Evolutionary conservation across 225 moss, liverwort and hornwort genomes (phyloP), one percentile per base, ranked within the genome.

Genomic region (Marchantia polymorpha): DNA sequence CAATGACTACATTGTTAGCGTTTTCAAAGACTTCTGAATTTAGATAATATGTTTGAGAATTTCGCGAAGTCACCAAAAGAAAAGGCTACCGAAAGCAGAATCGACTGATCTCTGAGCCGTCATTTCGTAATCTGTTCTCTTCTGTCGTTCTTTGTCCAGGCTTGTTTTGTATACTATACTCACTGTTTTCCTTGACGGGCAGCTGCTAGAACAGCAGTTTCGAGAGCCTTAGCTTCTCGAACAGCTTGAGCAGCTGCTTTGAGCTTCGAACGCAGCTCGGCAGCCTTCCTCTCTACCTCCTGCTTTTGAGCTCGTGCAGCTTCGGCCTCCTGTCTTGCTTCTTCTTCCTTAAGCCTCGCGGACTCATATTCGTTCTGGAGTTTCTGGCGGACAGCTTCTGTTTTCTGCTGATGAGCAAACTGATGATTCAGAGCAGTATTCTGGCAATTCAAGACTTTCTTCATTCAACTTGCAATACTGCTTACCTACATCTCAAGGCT

Each of bases 181-280:
- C 58, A 91, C 91, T 77, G 81, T 66, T 82, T 85, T 76, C 86
- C 78, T 82, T 87, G 77, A 54, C 87, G 81, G 52, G 84, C 87
- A 81, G 89, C 91, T 67, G 63, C 64, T 25, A 73, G 81, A 12
- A 87, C 46, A 74, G 91, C 93, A 76, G 74, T 80, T 68, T 90
- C 91, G 47, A 93, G 83, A 80, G 89, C 89, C 83, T 91, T 91
- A 10, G 91, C 83, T 79, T 86, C 86, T n/a, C 75, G 88, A 9
- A 89, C 89, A 69, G 74, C 83, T 54, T 78, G 86, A 23, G 73
- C 84, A 17, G 91, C 91, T 68, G 88, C 86, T 72, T 85, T 74
- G 10, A 79, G 82, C 83, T 78, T 88, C 20, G 59, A 72, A 22
- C 88, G 91, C 23, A 91, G 29, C 53, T 89, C 86, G 71, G 88